Evolutionary conservation across 495 filamentous ascomycete genomes (phyloP).

Genomic region (Penicillium paradoxum): DNA sequence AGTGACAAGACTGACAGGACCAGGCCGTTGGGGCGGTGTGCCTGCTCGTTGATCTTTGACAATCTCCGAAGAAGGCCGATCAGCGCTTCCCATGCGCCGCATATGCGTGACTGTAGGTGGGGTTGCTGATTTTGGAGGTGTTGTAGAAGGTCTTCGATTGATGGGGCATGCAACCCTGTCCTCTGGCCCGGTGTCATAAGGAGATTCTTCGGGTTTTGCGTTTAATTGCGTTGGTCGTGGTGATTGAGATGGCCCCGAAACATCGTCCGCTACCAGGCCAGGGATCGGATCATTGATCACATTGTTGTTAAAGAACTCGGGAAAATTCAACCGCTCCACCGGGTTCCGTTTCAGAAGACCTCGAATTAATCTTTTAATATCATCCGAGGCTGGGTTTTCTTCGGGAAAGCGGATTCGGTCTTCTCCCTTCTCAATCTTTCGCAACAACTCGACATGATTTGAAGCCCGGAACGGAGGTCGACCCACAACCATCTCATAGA

Average conservation of each 20-base stretch:
- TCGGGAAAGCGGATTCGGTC: constrained; percentile 79
- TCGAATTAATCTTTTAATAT: constrained; percentile 78
- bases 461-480: constrained; percentile 84
- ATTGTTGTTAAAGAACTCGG: constrained; percentile 69
- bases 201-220: constrained; percentile 18
- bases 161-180: constrained; percentile 25
- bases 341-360: constrained; percentile 79
- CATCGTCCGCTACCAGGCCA: constrained; percentile 71
- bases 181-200: constrained; percentile 21
- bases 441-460: constrained; percentile 90
- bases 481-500: constrained; percentile 91
- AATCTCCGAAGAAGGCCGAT: constrained; percentile 26
- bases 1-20: constrained; percentile 47
- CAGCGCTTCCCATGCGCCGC: constrained; percentile 37
- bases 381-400: constrained; percentile 63
- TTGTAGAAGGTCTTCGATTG: constrained; percentile 19
- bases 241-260: constrained; percentile 17
- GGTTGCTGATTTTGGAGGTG: constrained; percentile 34
- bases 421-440: constrained; percentile 81
- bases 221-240: constrained; percentile 8
- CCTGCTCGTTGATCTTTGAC: constrained; percentile 26
- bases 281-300: constrained; percentile 79
- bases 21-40: constrained; percentile 35
- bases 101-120: constrained; percentile 32
- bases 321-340: constrained; percentile 75